These are phyloP conservation scores for Penicillium sp. DNA, from an alignment of 2,329 filamentous ascomycete genomes.

Conservation along the genomic window DNA sequence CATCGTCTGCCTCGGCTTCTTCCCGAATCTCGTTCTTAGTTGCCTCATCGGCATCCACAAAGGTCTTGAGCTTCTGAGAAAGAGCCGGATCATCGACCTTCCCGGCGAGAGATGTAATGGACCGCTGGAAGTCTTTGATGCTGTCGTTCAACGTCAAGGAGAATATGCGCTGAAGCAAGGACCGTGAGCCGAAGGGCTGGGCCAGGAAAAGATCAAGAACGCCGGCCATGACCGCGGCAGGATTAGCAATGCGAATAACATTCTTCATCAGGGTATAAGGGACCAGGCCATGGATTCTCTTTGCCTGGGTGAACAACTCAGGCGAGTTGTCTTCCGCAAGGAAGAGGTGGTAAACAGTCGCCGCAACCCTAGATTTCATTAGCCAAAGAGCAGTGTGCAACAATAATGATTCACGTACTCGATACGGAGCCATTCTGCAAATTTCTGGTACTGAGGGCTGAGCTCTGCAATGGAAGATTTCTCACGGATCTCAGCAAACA, in stretches of 20 bases:
- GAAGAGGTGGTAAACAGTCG: constrained; percentile 94
- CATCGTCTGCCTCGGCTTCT: constrained; percentile 65
- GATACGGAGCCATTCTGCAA: constrained; percentile 95
- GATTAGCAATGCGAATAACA: constrained; percentile 92
- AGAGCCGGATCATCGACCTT: constrained; percentile 80
- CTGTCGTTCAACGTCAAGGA: constrained; percentile 86
- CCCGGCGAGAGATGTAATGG: constrained; percentile 67
- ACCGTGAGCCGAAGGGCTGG: constrained; percentile 85
- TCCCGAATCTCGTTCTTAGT: constrained; percentile 67
- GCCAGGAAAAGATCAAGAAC: constrained; percentile 92
- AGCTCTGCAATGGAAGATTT: constrained; percentile 83
- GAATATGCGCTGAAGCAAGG: constrained; percentile 89
- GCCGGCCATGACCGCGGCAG: constrained; percentile 92
- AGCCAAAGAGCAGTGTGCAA: constrained; percentile 6
- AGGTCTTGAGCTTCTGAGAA: constrained; percentile 73
- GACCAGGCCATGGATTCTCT: constrained; percentile 88
- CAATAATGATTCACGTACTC: constrained; percentile 50
- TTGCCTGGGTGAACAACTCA: constrained; percentile 88
- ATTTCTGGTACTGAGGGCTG: constrained; percentile 93
- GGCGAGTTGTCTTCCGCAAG: constrained; percentile 97
- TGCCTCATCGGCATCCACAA: constrained; percentile 67
- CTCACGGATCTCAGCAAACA: constrained; percentile 87
- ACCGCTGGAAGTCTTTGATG: constrained; percentile 76
- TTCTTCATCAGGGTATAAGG: constrained; percentile 94
- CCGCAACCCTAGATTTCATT: constrained; percentile 58